phyloP scores from a whole-genome alignment of 495 filamentous ascomycete genomes.

The Paragyromitra xinjiangensis region DNA sequence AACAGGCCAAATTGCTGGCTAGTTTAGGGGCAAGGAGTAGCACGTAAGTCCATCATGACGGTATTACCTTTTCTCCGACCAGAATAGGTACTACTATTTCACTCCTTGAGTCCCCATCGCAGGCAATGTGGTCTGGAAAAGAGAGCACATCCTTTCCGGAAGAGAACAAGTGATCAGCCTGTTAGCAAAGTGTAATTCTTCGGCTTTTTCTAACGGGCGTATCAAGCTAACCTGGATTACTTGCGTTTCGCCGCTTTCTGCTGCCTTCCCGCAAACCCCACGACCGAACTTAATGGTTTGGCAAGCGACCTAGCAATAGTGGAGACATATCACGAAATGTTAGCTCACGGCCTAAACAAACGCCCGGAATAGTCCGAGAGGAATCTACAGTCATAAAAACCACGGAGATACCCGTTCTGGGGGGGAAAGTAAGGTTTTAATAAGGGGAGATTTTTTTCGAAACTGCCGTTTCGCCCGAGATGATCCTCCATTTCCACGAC shows the following conservation, averaged over 20 bases:
- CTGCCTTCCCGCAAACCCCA: slow-evolving; percentile 87
- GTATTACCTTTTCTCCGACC: slow-evolving; percentile 65
- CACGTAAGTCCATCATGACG: slow-evolving; percentile 18
- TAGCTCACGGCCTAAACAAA: slow-evolving; percentile 2
- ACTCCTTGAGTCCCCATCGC: slow-evolving; percentile 80
- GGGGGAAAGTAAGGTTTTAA: not conserved
- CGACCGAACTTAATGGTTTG: slow-evolving; percentile 81
- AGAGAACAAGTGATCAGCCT: slow-evolving; percentile 5
- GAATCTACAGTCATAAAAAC: slow-evolving; percentile 1
- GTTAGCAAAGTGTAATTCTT: slow-evolving; percentile 14
- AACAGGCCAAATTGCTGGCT: slow-evolving; percentile 11
- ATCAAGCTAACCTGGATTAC: slow-evolving; percentile 64
- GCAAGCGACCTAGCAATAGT: slow-evolving; percentile 73
- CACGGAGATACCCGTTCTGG: not conserved
- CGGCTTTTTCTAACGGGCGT: not conserved
- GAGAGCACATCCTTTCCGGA: slow-evolving; percentile 67
- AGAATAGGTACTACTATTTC: slow-evolving; percentile 92
- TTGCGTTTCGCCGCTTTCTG: slow-evolving; percentile 69
- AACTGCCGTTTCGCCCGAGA: not conserved
- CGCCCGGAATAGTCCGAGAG: not conserved
- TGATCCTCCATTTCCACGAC: not conserved
- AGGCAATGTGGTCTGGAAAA: slow-evolving; percentile 92
- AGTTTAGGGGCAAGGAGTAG: slow-evolving; percentile 30
- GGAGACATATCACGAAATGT: slow-evolving; percentile 5
- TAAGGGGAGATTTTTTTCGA: slow-evolving; percentile 1